Percentiles rank a stretch among this genome's conserved stretches.
phyloP scores from a whole-genome alignment of 768 basidiomycete species.

The Rubroboletus pulcherrimus region DNA sequence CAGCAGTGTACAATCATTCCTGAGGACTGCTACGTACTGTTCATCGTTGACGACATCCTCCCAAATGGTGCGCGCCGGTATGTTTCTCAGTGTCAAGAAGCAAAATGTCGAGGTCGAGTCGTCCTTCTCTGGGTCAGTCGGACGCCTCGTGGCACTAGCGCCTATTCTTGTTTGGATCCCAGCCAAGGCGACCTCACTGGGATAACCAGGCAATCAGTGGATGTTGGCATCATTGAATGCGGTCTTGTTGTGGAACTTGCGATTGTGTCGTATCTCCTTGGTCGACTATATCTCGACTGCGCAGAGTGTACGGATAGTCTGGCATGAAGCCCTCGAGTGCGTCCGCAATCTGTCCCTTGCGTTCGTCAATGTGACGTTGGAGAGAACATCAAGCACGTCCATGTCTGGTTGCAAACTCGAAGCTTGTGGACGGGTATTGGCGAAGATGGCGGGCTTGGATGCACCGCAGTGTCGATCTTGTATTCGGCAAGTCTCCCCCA shows the following conservation, averaged over 20 bases:
- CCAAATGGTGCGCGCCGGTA: background rate
- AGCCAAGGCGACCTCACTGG: too few species aligned
- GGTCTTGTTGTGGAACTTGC: too few species aligned
- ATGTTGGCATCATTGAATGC: too few species aligned
- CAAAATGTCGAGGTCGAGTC: background rate
- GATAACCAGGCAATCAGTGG: too few species aligned
- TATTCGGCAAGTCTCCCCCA: too few species aligned
- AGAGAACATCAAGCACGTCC: background rate
- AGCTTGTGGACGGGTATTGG: background rate
- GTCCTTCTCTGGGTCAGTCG: too few species aligned
- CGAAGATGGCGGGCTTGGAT: background rate
- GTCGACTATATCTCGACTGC: too few species aligned
- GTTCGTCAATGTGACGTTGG: background rate
- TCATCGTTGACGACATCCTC: background rate
- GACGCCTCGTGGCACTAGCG: too few species aligned
- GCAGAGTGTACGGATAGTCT: background rate
- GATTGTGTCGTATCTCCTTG: too few species aligned
- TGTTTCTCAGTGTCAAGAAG: background rate
- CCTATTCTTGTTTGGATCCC: too few species aligned
- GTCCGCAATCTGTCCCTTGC: slow-evolving; percentile 1
- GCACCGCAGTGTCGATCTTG: background rate
- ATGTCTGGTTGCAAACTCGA: background rate
- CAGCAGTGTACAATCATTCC: background rate
- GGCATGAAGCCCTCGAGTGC: slow-evolving; percentile 8
- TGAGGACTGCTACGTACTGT: background rate